Base-by-base conservation (phyloP, 2,329 filamentous ascomycete species). In the Ophiosphaerella korrae region DNA sequence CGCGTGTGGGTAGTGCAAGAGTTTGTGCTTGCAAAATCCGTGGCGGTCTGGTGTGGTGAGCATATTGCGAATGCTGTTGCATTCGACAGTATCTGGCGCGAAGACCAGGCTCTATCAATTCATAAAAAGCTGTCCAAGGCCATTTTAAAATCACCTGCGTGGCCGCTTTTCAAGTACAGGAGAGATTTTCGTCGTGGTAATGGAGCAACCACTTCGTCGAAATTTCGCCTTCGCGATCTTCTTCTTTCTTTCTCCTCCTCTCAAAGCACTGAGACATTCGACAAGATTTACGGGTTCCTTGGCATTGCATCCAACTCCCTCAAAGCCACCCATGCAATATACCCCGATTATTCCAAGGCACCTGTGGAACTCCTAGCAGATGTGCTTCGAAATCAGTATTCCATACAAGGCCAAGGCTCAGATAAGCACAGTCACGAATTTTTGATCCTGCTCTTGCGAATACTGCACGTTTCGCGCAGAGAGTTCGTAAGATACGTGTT, bases 221-320 rank as follows among this genome's bases (percentile, higher is more conserved):
- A 45, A 2, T 55, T 60, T 43, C 52, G 49, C 6, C 36, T 58
- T 32, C 50, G 53, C 21, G 55, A 60, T 23, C 48, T 60, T 32
- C 32, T 60, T 1, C 45, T 58, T 18, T 52, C 49, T 1, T 60
- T 60, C 40, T 41, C 49, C 1, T 42, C 45, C 0, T 55, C 55
- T 3, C 35, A 58, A 21, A 60, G 57, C 14, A 50, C 36, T 7
- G 55, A 53, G 4, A 37, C 42, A 7, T 53, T 53, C 11, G 57
- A 60, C 7, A 55, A 48, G 8, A 33, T 60, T 2, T 60, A 58
- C 13, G 57, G 57, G 0, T 58, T 60, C 9, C 43, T 60, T 0
- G 57, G 55, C 1, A 51, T 60, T 7, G 57, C 57, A 12, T 49
- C 50, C 9, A 45, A 36, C 31, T 45, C 45, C 5, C 47, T 41